Evolutionary conservation across 2,329 filamentous ascomycete genomes (phyloP).

Genomic region (Colletotrichum caudatum): DNA sequence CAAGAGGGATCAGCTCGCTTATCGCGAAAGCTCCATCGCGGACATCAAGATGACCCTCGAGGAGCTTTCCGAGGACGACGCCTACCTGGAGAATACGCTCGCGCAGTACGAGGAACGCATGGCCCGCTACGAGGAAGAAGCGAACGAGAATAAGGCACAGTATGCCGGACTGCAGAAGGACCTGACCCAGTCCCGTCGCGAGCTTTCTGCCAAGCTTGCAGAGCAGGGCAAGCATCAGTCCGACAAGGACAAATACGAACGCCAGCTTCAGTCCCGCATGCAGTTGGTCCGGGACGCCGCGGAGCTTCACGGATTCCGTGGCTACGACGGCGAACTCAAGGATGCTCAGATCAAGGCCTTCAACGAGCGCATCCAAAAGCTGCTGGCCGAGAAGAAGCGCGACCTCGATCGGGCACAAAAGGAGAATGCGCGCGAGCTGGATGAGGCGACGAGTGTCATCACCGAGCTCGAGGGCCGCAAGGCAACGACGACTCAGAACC

Average conservation of each 20-base stretch:
- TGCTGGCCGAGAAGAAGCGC: slow-evolving; percentile 81
- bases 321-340: slow-evolving; percentile 83
- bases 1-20: slow-evolving; percentile 80
- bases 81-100: slow-evolving; percentile 77
- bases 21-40: slow-evolving; percentile 76
- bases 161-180: slow-evolving; percentile 74
- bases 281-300: slow-evolving; percentile 84
- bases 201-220: slow-evolving; percentile 65
- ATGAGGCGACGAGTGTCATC: slow-evolving; percentile 77
- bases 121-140: slow-evolving; percentile 71
- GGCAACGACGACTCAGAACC: slow-evolving; percentile 78
- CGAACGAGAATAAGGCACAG: slow-evolving; percentile 70
- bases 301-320: slow-evolving; percentile 80
- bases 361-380: slow-evolving; percentile 79
- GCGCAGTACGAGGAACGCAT: slow-evolving; percentile 84
- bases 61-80: slow-evolving; percentile 82
- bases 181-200: slow-evolving; percentile 57
- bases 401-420: slow-evolving; percentile 80
- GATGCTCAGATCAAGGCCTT: slow-evolving; percentile 82
- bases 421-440: slow-evolving; percentile 79
- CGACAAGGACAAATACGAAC: slow-evolving; percentile 87
- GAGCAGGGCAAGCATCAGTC: slow-evolving; percentile 85
- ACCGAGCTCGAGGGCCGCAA: slow-evolving; percentile 81
- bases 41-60: slow-evolving; percentile 79
- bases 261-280: slow-evolving; percentile 78